phyloP scores from a whole-genome alignment of 2,329 filamentous ascomycete genomes.

The Aschersonia sp. region DNA sequence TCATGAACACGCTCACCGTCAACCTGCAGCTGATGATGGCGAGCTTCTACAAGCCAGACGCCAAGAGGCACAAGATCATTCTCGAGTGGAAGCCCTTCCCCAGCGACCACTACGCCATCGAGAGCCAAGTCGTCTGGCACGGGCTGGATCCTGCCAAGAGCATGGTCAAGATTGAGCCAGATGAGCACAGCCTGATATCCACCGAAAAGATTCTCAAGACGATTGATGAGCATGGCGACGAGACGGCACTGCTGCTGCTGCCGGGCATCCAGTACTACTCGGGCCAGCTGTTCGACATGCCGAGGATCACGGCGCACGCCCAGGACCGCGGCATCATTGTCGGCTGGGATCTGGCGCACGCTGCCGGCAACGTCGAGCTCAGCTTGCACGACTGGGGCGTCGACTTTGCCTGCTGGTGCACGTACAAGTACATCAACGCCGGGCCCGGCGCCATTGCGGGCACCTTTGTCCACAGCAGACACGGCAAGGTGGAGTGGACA shows the following conservation, averaged over 20 bases:
- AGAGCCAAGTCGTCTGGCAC: constrained; percentile 66
- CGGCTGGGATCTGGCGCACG: constrained; percentile 83
- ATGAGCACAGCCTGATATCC: constrained; percentile 43
- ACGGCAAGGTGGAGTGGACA: constrained; percentile 40
- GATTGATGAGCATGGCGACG: constrained; percentile 61
- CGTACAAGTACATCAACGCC: constrained; percentile 86
- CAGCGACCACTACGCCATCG: constrained; percentile 72
- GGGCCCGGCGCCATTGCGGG: constrained; percentile 72
- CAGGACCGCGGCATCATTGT: constrained; percentile 56
- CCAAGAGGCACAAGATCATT: constrained; percentile 59
- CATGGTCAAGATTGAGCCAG: constrained; percentile 61
- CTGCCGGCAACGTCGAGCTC: constrained; percentile 69
- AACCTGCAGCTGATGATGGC: constrained; percentile 75
- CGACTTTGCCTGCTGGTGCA: constrained; percentile 87
- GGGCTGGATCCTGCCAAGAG: constrained; percentile 49
- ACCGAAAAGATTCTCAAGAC: constrained; percentile 57
- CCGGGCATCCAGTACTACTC: constrained; percentile 89
- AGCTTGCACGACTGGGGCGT: constrained; percentile 77
- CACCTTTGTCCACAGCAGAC: constrained; percentile 64
- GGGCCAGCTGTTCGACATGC: constrained; percentile 76
- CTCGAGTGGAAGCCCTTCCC: constrained; percentile 87
- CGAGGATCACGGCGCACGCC: constrained; percentile 63
- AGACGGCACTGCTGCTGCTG: constrained; percentile 62
- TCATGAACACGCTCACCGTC: constrained; percentile 76
- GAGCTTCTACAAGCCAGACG: constrained; percentile 63